Percentiles rank a stretch among this genome's conserved stretches.
Evolutionary conservation across 257 asterid species (phyloP).

Genomic region (Haberlea rhodopensis): DNA sequence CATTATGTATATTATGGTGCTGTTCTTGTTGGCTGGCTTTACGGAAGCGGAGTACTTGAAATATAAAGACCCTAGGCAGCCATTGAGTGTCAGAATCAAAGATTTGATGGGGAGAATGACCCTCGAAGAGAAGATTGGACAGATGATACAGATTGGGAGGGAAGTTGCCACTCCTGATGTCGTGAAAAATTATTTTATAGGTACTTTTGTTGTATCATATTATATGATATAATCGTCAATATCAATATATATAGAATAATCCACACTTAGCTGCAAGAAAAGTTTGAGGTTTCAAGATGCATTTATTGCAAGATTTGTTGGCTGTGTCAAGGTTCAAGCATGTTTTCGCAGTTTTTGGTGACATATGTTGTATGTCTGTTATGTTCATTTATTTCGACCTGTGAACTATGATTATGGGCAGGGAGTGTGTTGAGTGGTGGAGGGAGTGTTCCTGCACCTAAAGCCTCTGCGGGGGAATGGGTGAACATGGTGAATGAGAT

Average conservation of each 20-base stretch:
- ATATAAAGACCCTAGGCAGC: conserved; percentile 71
- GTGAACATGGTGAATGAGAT: conserved; percentile 61
- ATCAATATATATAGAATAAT: too few relatives aligned
- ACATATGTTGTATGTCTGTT: conserved; percentile 1
- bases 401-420: conserved; percentile 26
- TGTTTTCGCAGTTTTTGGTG: background rate
- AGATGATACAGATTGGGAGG: conserved; percentile 85
- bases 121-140: too few relatives aligned
- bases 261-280: too few relatives aligned
- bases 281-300: too few relatives aligned
- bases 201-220: too few relatives aligned
- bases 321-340: conserved; percentile 11
- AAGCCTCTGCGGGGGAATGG: conserved; percentile 62
- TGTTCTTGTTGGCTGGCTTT: conserved; percentile 41
- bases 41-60: too few relatives aligned
- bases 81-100: conserved; percentile 49
- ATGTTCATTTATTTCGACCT: conserved; percentile 4
- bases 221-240: too few relatives aligned
- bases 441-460: conserved; percentile 68
- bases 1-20: conserved; percentile 31
- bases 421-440: conserved; percentile 82
- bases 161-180: conserved; percentile 54
- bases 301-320: too few relatives aligned
- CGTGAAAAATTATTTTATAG: conserved; percentile 59
- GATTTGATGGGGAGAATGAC: conserved; percentile 67